A percentile compares a stretch with the other conserved stretches of the same genome.
These are phyloP conservation scores for Clathrus columnatus DNA, from an alignment of 768 basidiomycete species.

Conservation along the genomic window DNA sequence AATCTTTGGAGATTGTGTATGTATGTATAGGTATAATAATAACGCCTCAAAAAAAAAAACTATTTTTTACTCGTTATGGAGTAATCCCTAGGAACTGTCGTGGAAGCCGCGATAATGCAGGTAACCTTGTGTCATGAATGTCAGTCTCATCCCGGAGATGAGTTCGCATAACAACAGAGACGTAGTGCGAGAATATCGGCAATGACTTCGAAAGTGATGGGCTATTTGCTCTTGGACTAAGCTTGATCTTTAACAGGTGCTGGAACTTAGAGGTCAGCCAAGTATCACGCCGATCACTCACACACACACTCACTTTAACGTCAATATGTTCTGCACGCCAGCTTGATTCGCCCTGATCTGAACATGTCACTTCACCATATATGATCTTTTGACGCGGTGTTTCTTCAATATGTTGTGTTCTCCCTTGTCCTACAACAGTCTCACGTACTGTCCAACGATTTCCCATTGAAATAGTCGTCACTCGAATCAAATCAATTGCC, in stretches of 20 bases:
- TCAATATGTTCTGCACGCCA: not conserved
- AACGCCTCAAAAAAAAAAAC: too few relatives aligned
- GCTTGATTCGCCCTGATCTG: not conserved
- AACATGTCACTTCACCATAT: not conserved
- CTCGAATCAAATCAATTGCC: slow-evolving; percentile 3
- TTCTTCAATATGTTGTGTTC: not conserved
- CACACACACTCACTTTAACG: not conserved
- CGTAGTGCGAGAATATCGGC: not conserved
- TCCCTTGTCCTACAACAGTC: not conserved
- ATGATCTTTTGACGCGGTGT: not conserved
- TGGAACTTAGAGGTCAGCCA: not conserved
- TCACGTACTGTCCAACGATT: not conserved
- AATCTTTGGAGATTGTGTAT: not conserved
- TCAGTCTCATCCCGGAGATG: not conserved
- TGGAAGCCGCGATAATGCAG: not conserved
- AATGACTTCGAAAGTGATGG: slow-evolving; percentile 1
- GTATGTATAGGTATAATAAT: not conserved
- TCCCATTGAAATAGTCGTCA: not conserved
- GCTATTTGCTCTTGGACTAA: not conserved
- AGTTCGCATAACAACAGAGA: not conserved
- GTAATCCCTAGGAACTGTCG: not conserved
- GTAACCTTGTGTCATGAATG: not conserved
- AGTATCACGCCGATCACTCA: not conserved
- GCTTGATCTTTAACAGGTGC: slow-evolving; percentile 2
- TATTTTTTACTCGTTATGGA: not conserved